These are phyloP conservation scores for Diaporthe batatas DNA, from an alignment of 2,329 filamentous ascomycete genomes.

Conservation along the genomic window DNA sequence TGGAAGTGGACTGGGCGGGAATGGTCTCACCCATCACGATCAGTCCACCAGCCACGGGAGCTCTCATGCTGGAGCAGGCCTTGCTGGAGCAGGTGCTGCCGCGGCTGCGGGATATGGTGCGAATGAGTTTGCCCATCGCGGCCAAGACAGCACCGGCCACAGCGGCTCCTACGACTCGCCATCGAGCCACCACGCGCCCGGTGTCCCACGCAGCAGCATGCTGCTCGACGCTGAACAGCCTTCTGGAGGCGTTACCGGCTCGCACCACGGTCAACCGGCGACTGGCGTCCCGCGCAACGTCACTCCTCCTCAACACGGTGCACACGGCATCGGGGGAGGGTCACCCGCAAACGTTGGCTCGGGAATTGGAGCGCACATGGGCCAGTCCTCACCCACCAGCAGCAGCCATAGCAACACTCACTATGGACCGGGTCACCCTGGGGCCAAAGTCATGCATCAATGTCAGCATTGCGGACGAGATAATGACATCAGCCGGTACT, in stretches of 20 bases:
- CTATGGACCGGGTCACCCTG: slow-evolving; percentile 45
- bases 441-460: slow-evolving; percentile 44
- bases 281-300: slow-evolving; percentile 35
- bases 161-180: slow-evolving; percentile 4
- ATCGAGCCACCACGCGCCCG: slow-evolving; percentile 4
- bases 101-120: slow-evolving; percentile 32
- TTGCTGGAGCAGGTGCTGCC: slow-evolving; percentile 23
- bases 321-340: neutral
- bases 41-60: slow-evolving; percentile 1
- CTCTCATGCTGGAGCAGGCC: slow-evolving; percentile 5
- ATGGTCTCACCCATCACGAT: slow-evolving; percentile 5
- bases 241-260: slow-evolving; percentile 1
- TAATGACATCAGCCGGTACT: slow-evolving; percentile 46
- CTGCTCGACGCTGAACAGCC: slow-evolving; percentile 41
- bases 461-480: slow-evolving; percentile 45
- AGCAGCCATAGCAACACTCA: slow-evolving; percentile 36
- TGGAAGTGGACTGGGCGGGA: neutral
- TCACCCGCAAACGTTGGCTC: neutral
- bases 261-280: neutral
- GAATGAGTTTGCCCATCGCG: neutral
- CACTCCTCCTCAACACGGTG: neutral
- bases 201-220: slow-evolving; percentile 41
- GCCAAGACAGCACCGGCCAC: slow-evolving; percentile 18
- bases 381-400: neutral
- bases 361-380: neutral